Evolutionary conservation across 345 rosid genomes (phyloP).

Genomic region (Bruguiera parviflora): DNA sequence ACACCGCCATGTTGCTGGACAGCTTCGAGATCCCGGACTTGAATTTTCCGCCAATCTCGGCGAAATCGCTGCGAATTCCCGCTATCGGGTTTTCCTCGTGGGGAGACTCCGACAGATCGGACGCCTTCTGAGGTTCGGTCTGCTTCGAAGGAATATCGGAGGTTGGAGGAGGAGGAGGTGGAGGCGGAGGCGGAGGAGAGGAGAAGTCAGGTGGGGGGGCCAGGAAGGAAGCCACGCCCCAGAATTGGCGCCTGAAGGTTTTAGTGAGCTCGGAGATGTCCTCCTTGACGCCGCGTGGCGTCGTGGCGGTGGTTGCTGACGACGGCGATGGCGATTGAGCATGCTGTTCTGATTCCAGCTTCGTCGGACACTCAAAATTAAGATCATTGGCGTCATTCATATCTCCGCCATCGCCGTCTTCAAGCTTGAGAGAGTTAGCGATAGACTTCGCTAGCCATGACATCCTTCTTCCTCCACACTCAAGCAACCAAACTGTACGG

Average conservation of each 20-base stretch:
- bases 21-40: conserved; percentile 61
- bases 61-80: conserved; percentile 63
- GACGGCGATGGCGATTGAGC: conserved; percentile 12
- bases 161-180: conserved; percentile 12
- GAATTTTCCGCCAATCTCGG: conserved; percentile 63
- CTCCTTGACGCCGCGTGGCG: conserved; percentile 72
- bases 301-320: conserved; percentile 18
- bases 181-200: conserved; percentile 54
- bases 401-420: conserved; percentile 26
- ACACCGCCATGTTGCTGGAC: conserved; percentile 55
- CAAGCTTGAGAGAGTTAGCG: conserved; percentile 54
- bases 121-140: conserved; percentile 5
- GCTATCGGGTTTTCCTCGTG: conserved; percentile 38
- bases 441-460: conserved; percentile 70
- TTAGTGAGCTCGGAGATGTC: conserved; percentile 77
- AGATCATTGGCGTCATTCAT: conserved; percentile 20
- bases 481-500: too few relatives aligned
- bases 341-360: conserved; percentile 18
- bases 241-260: conserved; percentile 71
- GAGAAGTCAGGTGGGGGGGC: conserved; percentile 56
- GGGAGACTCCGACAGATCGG: conserved; percentile 26
- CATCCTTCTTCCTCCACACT: conserved; percentile 28
- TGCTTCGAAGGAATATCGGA: conserved; percentile 13
- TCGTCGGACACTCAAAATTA: conserved; percentile 3
- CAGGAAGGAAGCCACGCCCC: conserved; percentile 93